Base-by-base conservation (phyloP, 2,329 filamentous ascomycete species). In the Colletotrichum sublineola region DNA sequence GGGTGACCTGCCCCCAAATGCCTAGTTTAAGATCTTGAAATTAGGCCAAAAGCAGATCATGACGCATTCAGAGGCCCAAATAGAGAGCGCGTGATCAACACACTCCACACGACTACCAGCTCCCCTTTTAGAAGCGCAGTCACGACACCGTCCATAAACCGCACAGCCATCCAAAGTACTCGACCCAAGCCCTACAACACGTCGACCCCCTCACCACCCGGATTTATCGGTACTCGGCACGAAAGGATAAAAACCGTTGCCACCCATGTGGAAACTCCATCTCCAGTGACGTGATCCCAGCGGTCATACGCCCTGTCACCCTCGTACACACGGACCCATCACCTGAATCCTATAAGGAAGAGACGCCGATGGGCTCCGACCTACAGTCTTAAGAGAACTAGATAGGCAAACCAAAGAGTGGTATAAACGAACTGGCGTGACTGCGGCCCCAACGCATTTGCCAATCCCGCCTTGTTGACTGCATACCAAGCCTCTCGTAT, bases 391-490 rank as follows among this genome's bases (percentile, higher is more conserved):
- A 40, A 40, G 5, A 5, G 6, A 11, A 14, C 46, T 6, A 40
- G 46, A 5, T 15, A 29, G n/a, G 36, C 8, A 7, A 18, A 7
- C n/a, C 40, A 8, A 5, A 20, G 18, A 12, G 14, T 18, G 3
- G 15, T 29, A n/a, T 46, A 8, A 14, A 3, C 2, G 14, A n/a
- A 61, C 29, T 44, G 1, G 2, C 42, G 50, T 63, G 29, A 40
- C n/a, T 31, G 33, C 2, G n/a, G 33, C n/a, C 33, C n/a, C 31
- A 15, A 33, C 24, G 29, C 38, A 5, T 29, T 62, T 62, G 44
- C 60, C 60, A 44, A 38, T 50, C 46, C 31, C 36, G 24, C 44
- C 38, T 44, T n/a, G 48, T 55, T 55, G 55, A 38, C 36, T 31
- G 8, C 29, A 36, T 40, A 33, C 15, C 57, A 15, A 31, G 33